Evolutionary conservation across 306 rosid species (phyloP).

Genomic region (Pterocarpus santalinus): DNA sequence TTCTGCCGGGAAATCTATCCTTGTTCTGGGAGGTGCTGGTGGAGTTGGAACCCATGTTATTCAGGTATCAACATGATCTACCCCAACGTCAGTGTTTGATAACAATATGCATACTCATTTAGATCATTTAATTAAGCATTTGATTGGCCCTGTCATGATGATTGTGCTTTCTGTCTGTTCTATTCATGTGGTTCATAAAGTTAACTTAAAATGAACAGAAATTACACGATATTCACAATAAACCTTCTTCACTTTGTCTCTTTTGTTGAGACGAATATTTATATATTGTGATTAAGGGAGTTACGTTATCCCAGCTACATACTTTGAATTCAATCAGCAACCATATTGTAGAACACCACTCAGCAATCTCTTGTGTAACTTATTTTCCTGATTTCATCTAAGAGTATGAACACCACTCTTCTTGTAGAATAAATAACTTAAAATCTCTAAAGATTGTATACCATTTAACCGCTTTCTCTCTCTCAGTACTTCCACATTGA

Average conservation of each 20-base stretch:
- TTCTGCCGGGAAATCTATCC: slow-evolving; percentile 65
- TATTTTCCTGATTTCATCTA: neutral
- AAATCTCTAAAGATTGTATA: neutral
- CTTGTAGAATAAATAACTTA: neutral
- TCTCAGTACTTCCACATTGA: neutral
- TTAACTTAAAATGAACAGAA: neutral
- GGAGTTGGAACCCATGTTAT: slow-evolving; percentile 70
- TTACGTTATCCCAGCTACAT: neutral
- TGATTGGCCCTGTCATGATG: neutral
- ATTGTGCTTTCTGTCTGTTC: neutral
- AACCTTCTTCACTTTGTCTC: neutral
- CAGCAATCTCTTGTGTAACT: neutral
- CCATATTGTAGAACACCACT: too few species aligned
- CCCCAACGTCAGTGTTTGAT: neutral
- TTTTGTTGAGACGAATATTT: neutral
- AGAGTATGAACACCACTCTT: neutral
- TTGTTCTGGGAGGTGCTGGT: slow-evolving; percentile 79
- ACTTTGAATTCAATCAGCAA: slow-evolving; percentile 12
- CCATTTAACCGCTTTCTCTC: neutral
- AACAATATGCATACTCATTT: neutral
- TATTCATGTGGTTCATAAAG: neutral
- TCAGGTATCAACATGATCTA: slow-evolving; percentile 56
- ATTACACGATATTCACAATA: neutral
- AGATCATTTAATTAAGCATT: neutral
- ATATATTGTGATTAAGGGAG: neutral